Conservation (phyloP, 2,329 filamentous ascomycete genomes). For the Ophiostoma ips region DNA sequence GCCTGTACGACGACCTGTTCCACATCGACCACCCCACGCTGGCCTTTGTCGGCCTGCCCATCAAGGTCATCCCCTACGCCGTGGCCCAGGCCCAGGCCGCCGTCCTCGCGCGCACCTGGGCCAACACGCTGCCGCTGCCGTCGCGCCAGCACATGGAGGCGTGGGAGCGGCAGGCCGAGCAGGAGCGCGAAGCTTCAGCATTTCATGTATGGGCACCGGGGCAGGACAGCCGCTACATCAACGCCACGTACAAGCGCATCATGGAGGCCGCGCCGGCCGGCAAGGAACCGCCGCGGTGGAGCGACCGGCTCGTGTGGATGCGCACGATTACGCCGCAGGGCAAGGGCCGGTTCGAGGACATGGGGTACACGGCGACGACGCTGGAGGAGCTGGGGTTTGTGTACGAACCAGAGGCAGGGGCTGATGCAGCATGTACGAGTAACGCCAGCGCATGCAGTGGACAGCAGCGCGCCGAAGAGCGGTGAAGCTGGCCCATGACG, state of each 20-base stretch:
- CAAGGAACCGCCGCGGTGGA: conserved; percentile 61
- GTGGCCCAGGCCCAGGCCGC: conserved; percentile 67
- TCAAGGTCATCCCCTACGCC: conserved; percentile 81
- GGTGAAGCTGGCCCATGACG: too few relatives aligned
- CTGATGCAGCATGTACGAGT: neutral
- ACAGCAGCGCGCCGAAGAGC: neutral
- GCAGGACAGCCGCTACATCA: conserved; percentile 56
- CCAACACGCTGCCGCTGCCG: conserved; percentile 50
- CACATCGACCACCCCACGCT: conserved; percentile 63
- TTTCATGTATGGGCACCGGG: conserved; percentile 39
- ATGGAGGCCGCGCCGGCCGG: conserved; percentile 29
- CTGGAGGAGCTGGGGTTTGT: conserved; percentile 60
- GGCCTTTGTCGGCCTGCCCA: conserved; percentile 60
- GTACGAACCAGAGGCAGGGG: conserved; percentile 24
- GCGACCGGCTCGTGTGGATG: conserved; percentile 56
- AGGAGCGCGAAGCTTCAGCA: conserved; percentile 23
- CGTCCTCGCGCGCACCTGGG: conserved; percentile 63
- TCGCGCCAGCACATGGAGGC: conserved; percentile 45
- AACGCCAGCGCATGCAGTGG: neutral
- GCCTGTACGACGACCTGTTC: conserved; percentile 69
- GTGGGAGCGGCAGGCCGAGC: conserved; percentile 54
- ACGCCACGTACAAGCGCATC: conserved; percentile 51
- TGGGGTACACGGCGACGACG: conserved; percentile 48
- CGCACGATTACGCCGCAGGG: conserved; percentile 54
- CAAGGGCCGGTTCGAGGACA: conserved; percentile 55